A percentile compares a stretch with the other conserved stretches of the same genome.
Conservation (phyloP, 371 early-diverging fungal species). For the Neoconidiobolus thromboides region DNA sequence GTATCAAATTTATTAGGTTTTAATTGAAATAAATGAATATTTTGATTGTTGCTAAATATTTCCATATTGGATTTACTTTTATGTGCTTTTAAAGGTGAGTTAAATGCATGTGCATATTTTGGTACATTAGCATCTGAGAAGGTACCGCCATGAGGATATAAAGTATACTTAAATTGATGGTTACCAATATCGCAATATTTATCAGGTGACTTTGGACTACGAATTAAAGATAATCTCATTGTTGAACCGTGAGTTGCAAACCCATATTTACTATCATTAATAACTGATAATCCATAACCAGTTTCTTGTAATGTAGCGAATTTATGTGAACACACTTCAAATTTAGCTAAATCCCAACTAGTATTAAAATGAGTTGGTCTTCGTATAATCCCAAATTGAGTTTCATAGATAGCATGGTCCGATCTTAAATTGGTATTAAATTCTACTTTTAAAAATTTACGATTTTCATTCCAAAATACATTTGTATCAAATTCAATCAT, state of each 20-base stretch:
- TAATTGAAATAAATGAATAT: no score
- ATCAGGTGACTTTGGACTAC: conserved; percentile 70
- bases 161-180: conserved; percentile 73
- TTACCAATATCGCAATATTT: conserved; percentile 41
- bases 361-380: conserved; percentile 90
- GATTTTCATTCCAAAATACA: conserved; percentile 85
- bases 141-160: conserved; percentile 68
- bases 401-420: conserved; percentile 83
- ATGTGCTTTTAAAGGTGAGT: conserved; percentile 33
- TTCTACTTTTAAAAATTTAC: conserved; percentile 79
- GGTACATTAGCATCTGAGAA: conserved; percentile 67
- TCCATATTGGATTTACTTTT: not conserved
- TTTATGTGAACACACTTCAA: conserved; percentile 92
- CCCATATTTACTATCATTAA: conserved; percentile 86
- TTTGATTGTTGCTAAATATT: no score
- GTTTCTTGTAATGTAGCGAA: conserved; percentile 85
- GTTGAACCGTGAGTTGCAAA: conserved; percentile 62
- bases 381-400: conserved; percentile 78
- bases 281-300: conserved; percentile 82
- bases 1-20: conserved; percentile 16
- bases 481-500: conserved; percentile 66
- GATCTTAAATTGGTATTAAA: conserved; percentile 66
- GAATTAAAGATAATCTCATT: conserved; percentile 65
- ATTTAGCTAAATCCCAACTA: conserved; percentile 78
- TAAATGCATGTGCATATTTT: conserved; percentile 69